Base-by-base conservation (phyloP, 495 filamentous ascomycete species). In the Glarea lozoyensis region DNA sequence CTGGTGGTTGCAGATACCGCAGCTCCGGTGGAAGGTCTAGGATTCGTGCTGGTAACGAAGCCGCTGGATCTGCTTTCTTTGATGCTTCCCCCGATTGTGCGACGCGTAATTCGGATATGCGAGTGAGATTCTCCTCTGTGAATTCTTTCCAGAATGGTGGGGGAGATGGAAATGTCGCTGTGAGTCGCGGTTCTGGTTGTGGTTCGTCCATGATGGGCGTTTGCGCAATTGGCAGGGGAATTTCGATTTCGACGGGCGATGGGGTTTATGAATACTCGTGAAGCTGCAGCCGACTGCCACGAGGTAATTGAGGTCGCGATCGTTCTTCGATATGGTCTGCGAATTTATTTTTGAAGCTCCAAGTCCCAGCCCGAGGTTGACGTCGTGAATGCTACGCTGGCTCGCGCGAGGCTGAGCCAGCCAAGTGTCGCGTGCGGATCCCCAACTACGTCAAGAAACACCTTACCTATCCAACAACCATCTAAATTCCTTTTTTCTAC, bases 131-230 rank as follows among this genome's bases (percentile, higher is more conserved):
- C 0, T 81, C 76, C 2, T 75, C 54, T 0, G 86, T 95, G 65
- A 97, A 97, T 59, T 80, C 70, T 49, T 85, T 82, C 76, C 86
- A 97, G 68, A 94, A 88, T 2, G 84, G 80, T 16, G 92, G 92
- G 3, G 92, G 92, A 12, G 83, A 72, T 13, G 92, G 90, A 62
- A 88, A 88, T 19, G 76, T 67, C 10, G 73, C 67, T n/a, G 67
- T 62, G 23, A 61, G 53, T n/a, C n/a, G n/a, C n/a, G 72, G 62
- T 19, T 70, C 56, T 20, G 57, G 48, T 45, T 68, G 65, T 49
- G 66, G 66, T 15, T 77, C 77, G 4, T 70, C 73, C 72, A 79
- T 80, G 32, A 35, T 42, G 12, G 34, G 3, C 10, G 17, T 17
- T 43, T 20, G 18, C 20, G 16, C 12, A n/a, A n/a, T n/a, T n/a